Conservation (phyloP, 306 rosid genomes). For the Delonix regia region DNA sequence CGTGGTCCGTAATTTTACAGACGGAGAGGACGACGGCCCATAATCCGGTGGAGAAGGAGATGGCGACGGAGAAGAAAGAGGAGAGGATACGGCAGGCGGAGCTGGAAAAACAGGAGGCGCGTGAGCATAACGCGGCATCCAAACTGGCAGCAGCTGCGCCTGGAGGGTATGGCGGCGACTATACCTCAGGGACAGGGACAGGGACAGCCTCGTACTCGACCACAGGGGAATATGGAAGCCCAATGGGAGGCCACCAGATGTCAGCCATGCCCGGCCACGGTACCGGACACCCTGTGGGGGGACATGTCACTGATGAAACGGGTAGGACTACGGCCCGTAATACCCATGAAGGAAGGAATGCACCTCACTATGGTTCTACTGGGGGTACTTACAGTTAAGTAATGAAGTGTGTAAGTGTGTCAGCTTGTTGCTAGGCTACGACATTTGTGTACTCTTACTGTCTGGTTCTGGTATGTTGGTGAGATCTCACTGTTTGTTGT, state of each 20-base stretch:
- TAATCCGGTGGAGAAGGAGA: slow-evolving; percentile 55
- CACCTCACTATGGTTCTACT: slow-evolving; percentile 27
- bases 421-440: neutral
- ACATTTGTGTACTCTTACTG: neutral
- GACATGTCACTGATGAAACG: slow-evolving; percentile 42
- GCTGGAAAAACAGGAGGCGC: slow-evolving; percentile 56
- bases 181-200: neutral
- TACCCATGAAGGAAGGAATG: slow-evolving; percentile 12
- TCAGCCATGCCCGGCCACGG: slow-evolving; percentile 44
- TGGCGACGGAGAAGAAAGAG: slow-evolving; percentile 53
- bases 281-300: slow-evolving; percentile 47
- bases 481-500: neutral
- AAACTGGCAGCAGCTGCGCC: neutral
- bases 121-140: slow-evolving; percentile 44
- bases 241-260: slow-evolving; percentile 48
- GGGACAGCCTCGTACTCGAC: slow-evolving; percentile 38
- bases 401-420: neutral
- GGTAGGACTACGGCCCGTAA: slow-evolving; percentile 44
- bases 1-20: slow-evolving; percentile 26
- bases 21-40: slow-evolving; percentile 53
- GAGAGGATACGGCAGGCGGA: slow-evolving; percentile 52
- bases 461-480: neutral
- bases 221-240: slow-evolving; percentile 43
- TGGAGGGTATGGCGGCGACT: neutral
- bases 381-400: slow-evolving; percentile 43